phyloP scores from a whole-genome alignment of 2,329 filamentous ascomycete genomes.

The Apiospora kogelbergensis region DNA sequence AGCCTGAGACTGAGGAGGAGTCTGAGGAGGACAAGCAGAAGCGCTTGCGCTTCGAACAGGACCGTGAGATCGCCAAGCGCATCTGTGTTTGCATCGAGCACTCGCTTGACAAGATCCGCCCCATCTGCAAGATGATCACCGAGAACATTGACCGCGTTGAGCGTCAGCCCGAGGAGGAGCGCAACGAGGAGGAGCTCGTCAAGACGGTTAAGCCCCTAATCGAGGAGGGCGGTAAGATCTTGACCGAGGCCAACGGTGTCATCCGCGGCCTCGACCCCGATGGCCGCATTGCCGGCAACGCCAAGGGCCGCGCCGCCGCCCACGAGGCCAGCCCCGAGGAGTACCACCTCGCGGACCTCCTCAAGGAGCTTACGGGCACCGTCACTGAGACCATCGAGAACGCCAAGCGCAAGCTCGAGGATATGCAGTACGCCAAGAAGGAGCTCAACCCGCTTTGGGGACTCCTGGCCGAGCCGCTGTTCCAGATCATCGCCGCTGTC shows the following conservation, averaged over 20 bases:
- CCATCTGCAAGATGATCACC: slow-evolving; percentile 83
- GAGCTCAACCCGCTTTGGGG: slow-evolving; percentile 89
- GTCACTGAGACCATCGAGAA: slow-evolving; percentile 84
- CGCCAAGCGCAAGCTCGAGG: slow-evolving; percentile 83
- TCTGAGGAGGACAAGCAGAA: slow-evolving; percentile 59
- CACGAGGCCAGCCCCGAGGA: slow-evolving; percentile 81
- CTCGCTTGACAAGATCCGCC: slow-evolving; percentile 79
- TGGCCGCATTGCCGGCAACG: slow-evolving; percentile 78
- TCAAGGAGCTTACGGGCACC: slow-evolving; percentile 82
- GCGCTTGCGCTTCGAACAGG: slow-evolving; percentile 59
- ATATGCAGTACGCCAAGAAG: slow-evolving; percentile 94
- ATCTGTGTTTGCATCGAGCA: slow-evolving; percentile 73
- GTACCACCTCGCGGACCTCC: slow-evolving; percentile 76
- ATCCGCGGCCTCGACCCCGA: slow-evolving; percentile 89
- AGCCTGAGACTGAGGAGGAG: slow-evolving; percentile 47
- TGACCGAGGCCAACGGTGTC: slow-evolving; percentile 82
- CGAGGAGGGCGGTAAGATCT: slow-evolving; percentile 78
- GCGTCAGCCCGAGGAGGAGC: slow-evolving; percentile 78
- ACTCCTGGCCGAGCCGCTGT: slow-evolving; percentile 78
- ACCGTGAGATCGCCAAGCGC: slow-evolving; percentile 74
- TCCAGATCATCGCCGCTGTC: slow-evolving; percentile 90
- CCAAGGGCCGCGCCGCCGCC: slow-evolving; percentile 76
- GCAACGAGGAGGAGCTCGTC: slow-evolving; percentile 87
- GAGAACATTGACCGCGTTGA: slow-evolving; percentile 82
- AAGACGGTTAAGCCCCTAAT: slow-evolving; percentile 84